phyloP scores from a whole-genome alignment of 768 basidiomycete species.

The Tremella mesenterica region DNA sequence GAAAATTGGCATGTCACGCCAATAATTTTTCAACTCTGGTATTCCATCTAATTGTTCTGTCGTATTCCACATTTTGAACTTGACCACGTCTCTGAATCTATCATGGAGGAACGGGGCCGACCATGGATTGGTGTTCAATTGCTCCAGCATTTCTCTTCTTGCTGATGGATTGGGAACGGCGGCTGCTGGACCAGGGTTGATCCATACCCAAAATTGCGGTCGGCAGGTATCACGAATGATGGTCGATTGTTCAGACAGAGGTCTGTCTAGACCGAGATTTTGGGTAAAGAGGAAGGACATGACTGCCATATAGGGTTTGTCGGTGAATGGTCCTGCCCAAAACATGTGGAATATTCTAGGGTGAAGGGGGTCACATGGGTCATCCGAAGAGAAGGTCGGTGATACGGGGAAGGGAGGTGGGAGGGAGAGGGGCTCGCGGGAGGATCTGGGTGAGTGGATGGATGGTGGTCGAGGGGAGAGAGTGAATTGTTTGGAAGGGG shows the following conservation, averaged over 20 bases:
- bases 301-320: slow-evolving; percentile 93
- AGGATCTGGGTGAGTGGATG: slow-evolving; percentile 18
- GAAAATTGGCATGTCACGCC: slow-evolving; percentile 76
- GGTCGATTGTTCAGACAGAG: slow-evolving; percentile 46
- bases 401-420: slow-evolving; percentile 29
- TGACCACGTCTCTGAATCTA: slow-evolving; percentile 80
- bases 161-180: slow-evolving; percentile 77
- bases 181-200: slow-evolving; percentile 94
- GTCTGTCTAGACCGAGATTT: slow-evolving; percentile 71
- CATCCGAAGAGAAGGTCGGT: slow-evolving; percentile 26
- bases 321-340: slow-evolving; percentile 97
- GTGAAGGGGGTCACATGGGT: slow-evolving; percentile 71
- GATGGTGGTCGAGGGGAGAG: slow-evolving; percentile 15
- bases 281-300: slow-evolving; percentile 94
- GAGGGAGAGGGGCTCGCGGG: slow-evolving; percentile 29
- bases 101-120: slow-evolving; percentile 88
- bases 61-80: slow-evolving; percentile 97
- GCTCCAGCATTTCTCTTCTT: slow-evolving; percentile 68
- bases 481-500: slow-evolving; percentile 41
- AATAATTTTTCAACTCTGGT: slow-evolving; percentile 80
- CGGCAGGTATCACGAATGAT: slow-evolving; percentile 55
- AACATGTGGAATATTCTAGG: slow-evolving; percentile 96
- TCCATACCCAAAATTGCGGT: slow-evolving; percentile 95
- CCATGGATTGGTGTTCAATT: slow-evolving; percentile 77
- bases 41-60: slow-evolving; percentile 91